Evolutionary conservation across 202 grass and related monocot genomes (phyloP), one percentile per base, ranked within the genome.

Genomic region (Thinopyrum obtusiflorum): DNA sequence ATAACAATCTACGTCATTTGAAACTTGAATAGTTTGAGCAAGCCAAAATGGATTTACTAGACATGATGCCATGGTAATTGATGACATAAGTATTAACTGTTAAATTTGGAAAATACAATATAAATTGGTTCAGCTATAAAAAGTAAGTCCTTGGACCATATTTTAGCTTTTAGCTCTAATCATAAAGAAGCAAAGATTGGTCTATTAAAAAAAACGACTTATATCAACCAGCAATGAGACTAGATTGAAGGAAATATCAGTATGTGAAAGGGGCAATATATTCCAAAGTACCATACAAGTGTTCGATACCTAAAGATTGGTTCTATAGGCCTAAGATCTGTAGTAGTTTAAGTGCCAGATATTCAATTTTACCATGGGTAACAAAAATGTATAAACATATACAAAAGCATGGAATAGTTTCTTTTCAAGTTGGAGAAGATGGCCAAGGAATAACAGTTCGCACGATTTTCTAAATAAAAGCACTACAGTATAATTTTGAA

Each of bases 361-460:
- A 61, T 61, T 42, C 67, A 82, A 35, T 82, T 68, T 68, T 35
- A 25, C n/a, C 32, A 57, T 55, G 51, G 51, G 18, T 55, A 55
- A 55, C 51, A 55, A 55, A 18, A 55, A 55, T 55, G 51, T 66
- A 20, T 28, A 18, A 2, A 18, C 24, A 57, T 24, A 24, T 25
- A 65, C 4, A 27, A 65, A 70, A 72, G 25, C 15, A 82, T 35
- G 9, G 2, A 64, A 69, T 40, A 63, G 35, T 62, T 60, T 20
- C 68, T 82, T 83, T 28, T 76, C 37, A 65, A 55, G 65, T 51
- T 37, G 53, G 51, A 73, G 26, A 83, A 28, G 68, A 70, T 53
- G 40, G 65, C 11, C 74, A 64, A 23, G 23, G 61, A 64, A 36
- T 9, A 36, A 69, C 61, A 12, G 36, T 26, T 39, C 12, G 25